Evolutionary conservation across 2,329 filamentous ascomycete species (phyloP), one percentile per base, ranked within the genome.

Genomic region (Hypocreales sp.): DNA sequence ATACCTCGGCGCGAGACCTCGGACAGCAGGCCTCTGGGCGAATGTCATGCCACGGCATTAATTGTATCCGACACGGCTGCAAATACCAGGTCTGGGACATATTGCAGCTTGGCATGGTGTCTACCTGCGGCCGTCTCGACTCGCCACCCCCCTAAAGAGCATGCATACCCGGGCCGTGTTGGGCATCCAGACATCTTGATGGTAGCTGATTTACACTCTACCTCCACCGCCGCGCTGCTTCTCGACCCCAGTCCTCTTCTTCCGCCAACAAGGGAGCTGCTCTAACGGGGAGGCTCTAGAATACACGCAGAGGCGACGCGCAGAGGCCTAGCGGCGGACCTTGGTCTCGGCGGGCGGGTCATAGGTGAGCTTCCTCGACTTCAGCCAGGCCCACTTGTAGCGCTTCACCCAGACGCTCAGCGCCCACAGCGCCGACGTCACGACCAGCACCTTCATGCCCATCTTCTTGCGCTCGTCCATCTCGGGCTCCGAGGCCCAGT

Each of bases 381-480:
- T 98, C 57, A 98, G 64, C 48, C 80, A 76, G 34, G 84, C 70
- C 90, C 90, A 98, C 75, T 95, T 98, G 77, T 98, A 98, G 64
- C 86, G 77, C 80, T 98, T 98, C 40, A 95, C 79, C 84, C 86
- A 98, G 46, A 98, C 73, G 56, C 80, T 92, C 47, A 95, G 48
- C 31, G 82, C 83, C 51, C 83, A 79, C 37, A 98, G 66, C 35
- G 77, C 72, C 35, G 78, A 68, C 30, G 75, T 73, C 41, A 93
- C 72, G 40, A 79, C 74, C 44, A 98, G 57, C 29, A 92, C 81
- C 76, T 98, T 95, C 72, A 92, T 75, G 48, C 90, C 90, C 90
- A 95, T 98, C 67, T 84, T 90, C 80, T 98, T 98, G 53, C 90
- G 80, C 54, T 94, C 78, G 51, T 98, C 90, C 84, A 94, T 93